Base-by-base conservation (phyloP, 495 filamentous ascomycete genomes). In the Penicillium psychrofluorescens region DNA sequence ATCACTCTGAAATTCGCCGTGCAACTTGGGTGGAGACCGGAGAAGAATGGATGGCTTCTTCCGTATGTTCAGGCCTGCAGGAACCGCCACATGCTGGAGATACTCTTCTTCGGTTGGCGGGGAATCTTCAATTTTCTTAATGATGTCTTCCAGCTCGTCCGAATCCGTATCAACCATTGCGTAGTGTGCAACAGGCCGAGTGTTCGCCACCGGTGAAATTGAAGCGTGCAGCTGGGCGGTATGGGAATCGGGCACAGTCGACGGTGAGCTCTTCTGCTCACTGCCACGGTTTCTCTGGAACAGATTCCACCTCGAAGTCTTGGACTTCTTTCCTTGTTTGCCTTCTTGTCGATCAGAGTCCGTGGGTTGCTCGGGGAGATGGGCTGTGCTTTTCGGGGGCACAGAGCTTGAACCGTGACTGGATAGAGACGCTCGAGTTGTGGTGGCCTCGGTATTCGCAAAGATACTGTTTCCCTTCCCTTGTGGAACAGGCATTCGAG, bases 101-200 rank as follows among this genome's bases (percentile, higher is more conserved):
- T 29, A 11, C 5, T 48, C 41, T 22, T 66, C 63, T 35, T 72
- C 68, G 10, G 61, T 70, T 27, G 62, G 64, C 10, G 68, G 70
- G 4, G 70, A 72, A 28, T 67, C 56, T 38, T 81, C 75, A 7
- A 80, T 67, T 38, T 78, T 79, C 30, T 78, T 76, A 38, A 90
- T 69, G 12, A 90, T 77, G 32, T 80, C 76, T 37, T 83, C 77
- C 16, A 89, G 63, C 49, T 74, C 55, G 41, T 85, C 83, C 4
- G 81, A 81, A 48, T 91, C 86, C 2, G 78, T 70, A 49, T 92
- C 89, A 41, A 92, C 73, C 49, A 92, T 70, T 1, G 88, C 86
- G 62, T 96, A 96, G 54, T 94, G 90, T 2, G 90, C 82, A 45
- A 79, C 58, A 15, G 72, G 70, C 12, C 75, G 69, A 36, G 49